Evolutionary conservation across 2,329 filamentous ascomycete species (phyloP).

Genomic region (Arthroderma sp.): DNA sequence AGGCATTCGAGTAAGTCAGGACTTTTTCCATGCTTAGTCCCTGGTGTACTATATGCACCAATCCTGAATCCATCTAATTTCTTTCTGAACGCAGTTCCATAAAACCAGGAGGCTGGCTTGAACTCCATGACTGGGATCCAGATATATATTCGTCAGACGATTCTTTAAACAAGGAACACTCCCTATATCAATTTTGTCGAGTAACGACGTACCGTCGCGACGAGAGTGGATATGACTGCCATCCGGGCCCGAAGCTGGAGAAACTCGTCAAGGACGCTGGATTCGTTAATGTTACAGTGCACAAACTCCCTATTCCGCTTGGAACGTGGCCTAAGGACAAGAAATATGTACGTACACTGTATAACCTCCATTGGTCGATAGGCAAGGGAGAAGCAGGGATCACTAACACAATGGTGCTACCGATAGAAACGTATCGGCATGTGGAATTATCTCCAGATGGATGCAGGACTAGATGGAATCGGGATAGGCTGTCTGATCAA

Average conservation of each 20-base stretch:
- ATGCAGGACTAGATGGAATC: constrained; percentile 17
- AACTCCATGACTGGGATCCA: constrained; percentile 25
- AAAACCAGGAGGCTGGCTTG: constrained; percentile 32
- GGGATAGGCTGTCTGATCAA: constrained; percentile 17
- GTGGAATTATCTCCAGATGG: constrained; percentile 17
- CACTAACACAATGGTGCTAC: neutral
- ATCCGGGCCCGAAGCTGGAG: constrained; percentile 9
- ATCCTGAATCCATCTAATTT: neutral
- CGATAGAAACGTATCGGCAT: constrained; percentile 14
- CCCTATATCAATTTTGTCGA: constrained; percentile 2
- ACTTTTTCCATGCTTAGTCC: neutral
- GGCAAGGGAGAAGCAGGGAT: neutral
- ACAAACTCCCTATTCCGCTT: constrained; percentile 14
- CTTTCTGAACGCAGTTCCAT: constrained; percentile 6
- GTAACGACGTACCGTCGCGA: constrained; percentile 1
- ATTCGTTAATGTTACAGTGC: constrained; percentile 14
- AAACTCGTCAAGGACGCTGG: constrained; percentile 15
- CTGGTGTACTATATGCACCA: too few relatives aligned
- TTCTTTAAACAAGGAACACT: constrained; percentile 10
- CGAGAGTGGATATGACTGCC: constrained; percentile 3
- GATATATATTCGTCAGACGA: constrained; percentile 17
- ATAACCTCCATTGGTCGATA: neutral
- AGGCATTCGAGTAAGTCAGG: neutral
- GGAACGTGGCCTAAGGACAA: constrained; percentile 18
- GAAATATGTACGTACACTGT: constrained; percentile 9